Percentiles rank a stretch among this genome's conserved stretches.
Evolutionary conservation across 208 protist species (phyloP).

Genomic region (Leishmania mexicana): DNA sequence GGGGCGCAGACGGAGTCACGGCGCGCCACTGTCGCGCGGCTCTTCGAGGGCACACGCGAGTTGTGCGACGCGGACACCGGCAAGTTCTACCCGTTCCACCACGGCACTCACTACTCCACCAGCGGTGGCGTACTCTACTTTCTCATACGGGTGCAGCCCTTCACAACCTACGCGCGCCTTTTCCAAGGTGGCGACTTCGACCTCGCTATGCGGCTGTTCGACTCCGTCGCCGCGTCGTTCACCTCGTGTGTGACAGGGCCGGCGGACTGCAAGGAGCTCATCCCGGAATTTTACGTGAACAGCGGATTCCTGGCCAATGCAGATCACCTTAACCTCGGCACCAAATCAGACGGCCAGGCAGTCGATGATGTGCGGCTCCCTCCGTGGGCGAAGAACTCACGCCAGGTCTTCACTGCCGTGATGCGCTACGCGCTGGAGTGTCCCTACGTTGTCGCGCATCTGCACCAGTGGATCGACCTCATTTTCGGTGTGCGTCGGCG

Average conservation of each 20-base stretch:
- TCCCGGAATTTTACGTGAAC: slow-evolving; percentile 96
- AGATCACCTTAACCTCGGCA: slow-evolving; percentile 87
- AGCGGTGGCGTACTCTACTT: slow-evolving; percentile 96
- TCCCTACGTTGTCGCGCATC: slow-evolving; percentile 84
- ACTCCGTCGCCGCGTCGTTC: slow-evolving; percentile 86
- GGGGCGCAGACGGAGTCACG: slow-evolving; percentile 92
- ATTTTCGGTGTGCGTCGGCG: slow-evolving; percentile 97
- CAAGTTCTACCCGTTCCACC: slow-evolving; percentile 93
- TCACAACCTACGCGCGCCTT: slow-evolving; percentile 87
- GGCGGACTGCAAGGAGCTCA: slow-evolving; percentile 95
- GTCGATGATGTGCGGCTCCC: slow-evolving; percentile 95
- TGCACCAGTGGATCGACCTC: slow-evolving; percentile 99
- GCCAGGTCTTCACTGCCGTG: slow-evolving; percentile 92
- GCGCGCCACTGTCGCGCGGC: slow-evolving; percentile 64
- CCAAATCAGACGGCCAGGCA: slow-evolving; percentile 76
- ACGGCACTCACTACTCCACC: slow-evolving; percentile 98
- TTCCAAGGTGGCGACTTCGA: slow-evolving; percentile 94
- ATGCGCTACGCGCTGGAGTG: slow-evolving; percentile 95
- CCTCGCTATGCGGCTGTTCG: slow-evolving; percentile 94
- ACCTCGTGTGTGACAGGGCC: slow-evolving; percentile 76
- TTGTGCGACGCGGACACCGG: slow-evolving; percentile 35
- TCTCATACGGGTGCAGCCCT: slow-evolving; percentile 97
- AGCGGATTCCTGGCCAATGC: slow-evolving; percentile 93
- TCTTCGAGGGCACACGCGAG: slow-evolving; percentile 74
- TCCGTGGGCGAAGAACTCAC: slow-evolving; percentile 94